These are phyloP conservation scores for Mucor plumbeus DNA, from an alignment of 371 early-diverging fungal species.

Conservation along the genomic window DNA sequence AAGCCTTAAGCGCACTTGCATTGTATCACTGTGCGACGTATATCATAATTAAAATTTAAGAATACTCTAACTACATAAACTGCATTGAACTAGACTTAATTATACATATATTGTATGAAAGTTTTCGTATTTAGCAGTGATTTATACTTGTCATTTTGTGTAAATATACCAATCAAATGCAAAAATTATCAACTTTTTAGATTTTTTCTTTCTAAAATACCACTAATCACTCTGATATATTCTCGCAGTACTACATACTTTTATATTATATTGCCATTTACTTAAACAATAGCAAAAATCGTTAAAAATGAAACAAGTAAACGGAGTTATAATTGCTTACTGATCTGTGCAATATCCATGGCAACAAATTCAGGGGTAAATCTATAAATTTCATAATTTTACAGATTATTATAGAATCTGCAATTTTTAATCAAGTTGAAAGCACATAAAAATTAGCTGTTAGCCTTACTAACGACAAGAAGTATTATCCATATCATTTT, in stretches of 20 bases:
- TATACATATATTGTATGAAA: neutral
- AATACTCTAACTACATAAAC: neutral
- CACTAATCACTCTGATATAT: no score
- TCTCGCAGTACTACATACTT: no score
- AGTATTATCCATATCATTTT: no score
- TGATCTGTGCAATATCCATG: neutral
- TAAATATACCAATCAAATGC: neutral
- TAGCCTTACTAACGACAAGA: no score
- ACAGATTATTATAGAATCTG: no score
- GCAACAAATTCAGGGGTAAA: neutral
- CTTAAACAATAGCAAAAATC: no score
- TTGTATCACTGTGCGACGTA: neutral
- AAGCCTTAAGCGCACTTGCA: neutral
- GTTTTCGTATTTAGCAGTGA: neutral
- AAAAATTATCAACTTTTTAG: no score
- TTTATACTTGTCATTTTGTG: neutral
- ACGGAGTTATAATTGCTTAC: neutral
- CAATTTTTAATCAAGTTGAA: neutral
- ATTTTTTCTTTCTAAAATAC: no score
- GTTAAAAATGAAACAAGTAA: neutral
- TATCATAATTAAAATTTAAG: conserved; percentile 1
- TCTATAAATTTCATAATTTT: neutral
- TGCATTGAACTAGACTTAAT: neutral
- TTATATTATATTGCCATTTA: no score
- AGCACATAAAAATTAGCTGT: neutral